phyloP scores from a whole-genome alignment of 345 rosid genomes.

The Eucalyptus regnans region DNA sequence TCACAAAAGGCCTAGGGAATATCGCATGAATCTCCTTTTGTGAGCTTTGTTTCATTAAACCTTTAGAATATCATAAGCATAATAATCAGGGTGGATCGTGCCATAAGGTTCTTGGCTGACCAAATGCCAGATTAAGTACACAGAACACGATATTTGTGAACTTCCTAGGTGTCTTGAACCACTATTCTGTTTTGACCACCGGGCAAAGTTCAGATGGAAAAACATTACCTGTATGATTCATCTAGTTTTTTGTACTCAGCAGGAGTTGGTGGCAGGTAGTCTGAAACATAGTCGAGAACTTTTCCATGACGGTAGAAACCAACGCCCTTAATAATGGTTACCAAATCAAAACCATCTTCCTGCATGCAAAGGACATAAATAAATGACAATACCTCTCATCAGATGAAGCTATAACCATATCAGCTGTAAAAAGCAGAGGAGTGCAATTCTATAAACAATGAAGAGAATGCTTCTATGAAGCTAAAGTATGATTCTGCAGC shows the following conservation, averaged over 20 bases:
- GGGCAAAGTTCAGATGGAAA: background rate
- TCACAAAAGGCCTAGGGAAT: background rate
- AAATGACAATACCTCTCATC: background rate
- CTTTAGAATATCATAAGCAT: background rate
- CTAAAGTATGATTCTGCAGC: background rate
- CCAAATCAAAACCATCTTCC: conserved; percentile 47
- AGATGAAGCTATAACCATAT: background rate
- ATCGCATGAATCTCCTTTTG: background rate
- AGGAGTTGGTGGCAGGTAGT: conserved; percentile 41
- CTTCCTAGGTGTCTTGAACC: background rate
- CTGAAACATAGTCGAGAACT: conserved; percentile 19
- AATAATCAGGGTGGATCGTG: background rate
- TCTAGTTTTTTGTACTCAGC: conserved; percentile 21
- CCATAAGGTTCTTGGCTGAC: background rate
- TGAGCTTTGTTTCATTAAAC: background rate
- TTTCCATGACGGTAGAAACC: conserved; percentile 47
- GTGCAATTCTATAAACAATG: background rate
- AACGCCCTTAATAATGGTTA: conserved; percentile 21
- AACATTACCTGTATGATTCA: conserved; percentile 23
- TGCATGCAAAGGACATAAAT: background rate
- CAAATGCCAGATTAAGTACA: background rate
- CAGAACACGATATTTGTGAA: background rate
- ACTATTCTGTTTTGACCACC: background rate
- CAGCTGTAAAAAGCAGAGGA: background rate
- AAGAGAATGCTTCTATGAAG: background rate